Evolutionary conservation across 2,329 filamentous ascomycete genomes (phyloP), one percentile per base, ranked within the genome.

Genomic region (Claviceps citrina): DNA sequence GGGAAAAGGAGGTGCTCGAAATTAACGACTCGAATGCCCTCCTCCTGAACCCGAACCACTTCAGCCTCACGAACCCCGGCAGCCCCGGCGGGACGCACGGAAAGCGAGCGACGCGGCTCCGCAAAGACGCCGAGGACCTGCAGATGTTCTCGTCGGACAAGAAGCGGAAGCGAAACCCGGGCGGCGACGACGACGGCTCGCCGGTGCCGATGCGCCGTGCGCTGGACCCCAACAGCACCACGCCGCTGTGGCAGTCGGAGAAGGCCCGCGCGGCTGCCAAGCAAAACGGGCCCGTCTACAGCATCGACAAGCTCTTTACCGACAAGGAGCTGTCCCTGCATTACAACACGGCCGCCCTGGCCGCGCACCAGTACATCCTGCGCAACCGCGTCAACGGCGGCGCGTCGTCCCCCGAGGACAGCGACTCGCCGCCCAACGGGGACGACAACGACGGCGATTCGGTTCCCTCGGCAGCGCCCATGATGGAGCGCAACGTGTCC

Each of bases 241-340:
- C 76, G 1, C 66, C 74, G 6, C 60, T 78, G 19, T 79, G 75
- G 74, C 71, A 74, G 51, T 71, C 66, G 38, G 76, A 79, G 48
- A 70, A 73, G 51, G 60, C 74, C 39, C 64, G 67, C 47, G 60
- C 62, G 42, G 61, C 64, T 40, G 61, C 70, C 42, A 71, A 71
- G 52, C 68, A 75, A 49, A 68, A 71, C 16, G 75, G 72, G 7
- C 68, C 73, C 0, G 59, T 76, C 2, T 79, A 78, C 54, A 79
- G 71, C 53, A 71, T 81, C 43, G 76, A 81, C 49, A 80, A 80
- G 61, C 68, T 81, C 28, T 81, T 81, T 38, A 81, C 76, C 0
- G 77, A 81, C 49, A 80, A 78, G 57, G 77, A 81, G 58, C 65
- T 81, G 24, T 67, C 71, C 4, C 68, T 81, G 63, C 73, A 73